Percentiles rank a stretch among this genome's conserved stretches.
Conservation (phyloP, 75 land plant species). For the Pseudotsuga menziesii region DNA sequence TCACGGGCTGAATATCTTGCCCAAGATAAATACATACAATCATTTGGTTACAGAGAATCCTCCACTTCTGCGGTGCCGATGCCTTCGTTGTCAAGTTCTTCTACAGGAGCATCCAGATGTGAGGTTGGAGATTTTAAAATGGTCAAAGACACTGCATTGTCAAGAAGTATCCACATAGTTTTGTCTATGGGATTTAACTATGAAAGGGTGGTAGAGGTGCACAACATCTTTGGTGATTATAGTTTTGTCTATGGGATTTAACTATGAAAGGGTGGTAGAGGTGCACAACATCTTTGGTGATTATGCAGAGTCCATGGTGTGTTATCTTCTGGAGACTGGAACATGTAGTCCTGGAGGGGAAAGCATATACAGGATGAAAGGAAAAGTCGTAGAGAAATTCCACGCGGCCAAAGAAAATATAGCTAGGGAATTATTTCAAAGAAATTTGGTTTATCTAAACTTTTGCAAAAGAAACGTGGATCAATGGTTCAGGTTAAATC, state of each 20-base stretch:
- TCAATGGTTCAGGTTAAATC: too few species aligned
- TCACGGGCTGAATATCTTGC: slow-evolving; percentile 92
- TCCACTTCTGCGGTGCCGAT: slow-evolving; percentile 91
- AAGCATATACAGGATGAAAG: too few species aligned
- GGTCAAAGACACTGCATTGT: slow-evolving; percentile 22
- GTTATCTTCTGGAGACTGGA: too few species aligned
- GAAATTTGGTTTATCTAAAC: too few species aligned
- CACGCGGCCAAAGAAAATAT: too few species aligned
- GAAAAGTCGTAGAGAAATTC: too few species aligned
- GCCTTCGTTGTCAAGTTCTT: slow-evolving; percentile 77
- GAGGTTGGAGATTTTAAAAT: slow-evolving; percentile 14
- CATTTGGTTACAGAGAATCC: slow-evolving; percentile 47
- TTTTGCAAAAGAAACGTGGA: too few species aligned
- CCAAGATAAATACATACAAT: slow-evolving; percentile 49
- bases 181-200: slow-evolving; percentile 95
- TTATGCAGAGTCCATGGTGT: too few species aligned
- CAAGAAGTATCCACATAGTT: slow-evolving; percentile 64
- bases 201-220: slow-evolving; percentile 79
- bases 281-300: too few species aligned
- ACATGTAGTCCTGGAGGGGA: too few species aligned
- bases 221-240: slow-evolving; percentile 92
- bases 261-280: slow-evolving; percentile 64
- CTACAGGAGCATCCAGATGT: slow-evolving; percentile 33
- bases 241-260: slow-evolving; percentile 93
- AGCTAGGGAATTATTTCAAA: too few species aligned